Percentiles rank a stretch among this genome's conserved stretches.
Evolutionary conservation across 1,284 basidiomycete genomes (phyloP).

Genomic region (Blastosporella zonata): DNA sequence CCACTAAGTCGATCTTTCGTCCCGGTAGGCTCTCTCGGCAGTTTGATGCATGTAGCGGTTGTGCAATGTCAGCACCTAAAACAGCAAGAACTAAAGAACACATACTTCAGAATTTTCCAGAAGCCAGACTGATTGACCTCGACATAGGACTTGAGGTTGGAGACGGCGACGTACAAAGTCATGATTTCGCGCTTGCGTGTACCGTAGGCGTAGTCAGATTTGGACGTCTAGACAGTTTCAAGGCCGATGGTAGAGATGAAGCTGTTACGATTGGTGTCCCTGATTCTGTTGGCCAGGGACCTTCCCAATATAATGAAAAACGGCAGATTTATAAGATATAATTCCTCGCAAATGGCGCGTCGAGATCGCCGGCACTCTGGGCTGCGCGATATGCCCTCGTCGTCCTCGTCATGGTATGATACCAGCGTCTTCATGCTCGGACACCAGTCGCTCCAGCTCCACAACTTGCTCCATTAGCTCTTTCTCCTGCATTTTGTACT

Average conservation of each 20-base stretch:
- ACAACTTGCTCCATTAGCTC: slow-evolving; percentile 67
- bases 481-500: slow-evolving; percentile 71
- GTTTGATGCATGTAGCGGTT: slow-evolving; percentile 73
- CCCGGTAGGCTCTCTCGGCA: slow-evolving; percentile 63
- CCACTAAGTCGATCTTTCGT: slow-evolving; percentile 67
- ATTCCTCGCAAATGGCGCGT: slow-evolving; percentile 11
- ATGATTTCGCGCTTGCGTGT: slow-evolving; percentile 93
- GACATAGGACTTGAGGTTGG: slow-evolving; percentile 87
- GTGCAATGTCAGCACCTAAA: slow-evolving; percentile 2
- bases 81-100: slow-evolving; percentile 3
- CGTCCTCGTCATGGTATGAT: slow-evolving; percentile 66
- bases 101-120: slow-evolving; percentile 85
- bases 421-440: slow-evolving; percentile 65
- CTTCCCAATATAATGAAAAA: no score
- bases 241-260: slow-evolving; percentile 38
- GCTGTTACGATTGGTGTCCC: slow-evolving; percentile 43
- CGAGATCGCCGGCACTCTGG: slow-evolving; percentile 24
- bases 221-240: slow-evolving; percentile 77
- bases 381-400: slow-evolving; percentile 38
- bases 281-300: slow-evolving; percentile 47
- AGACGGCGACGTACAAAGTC: slow-evolving; percentile 79
- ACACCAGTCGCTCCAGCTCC: slow-evolving; percentile 65
- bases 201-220: slow-evolving; percentile 85
- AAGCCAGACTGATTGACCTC: slow-evolving; percentile 95
- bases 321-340: no score